These are phyloP conservation scores for Eimeria sp. DNA, from an alignment of 169 alveolate species.

Conservation along the genomic window DNA sequence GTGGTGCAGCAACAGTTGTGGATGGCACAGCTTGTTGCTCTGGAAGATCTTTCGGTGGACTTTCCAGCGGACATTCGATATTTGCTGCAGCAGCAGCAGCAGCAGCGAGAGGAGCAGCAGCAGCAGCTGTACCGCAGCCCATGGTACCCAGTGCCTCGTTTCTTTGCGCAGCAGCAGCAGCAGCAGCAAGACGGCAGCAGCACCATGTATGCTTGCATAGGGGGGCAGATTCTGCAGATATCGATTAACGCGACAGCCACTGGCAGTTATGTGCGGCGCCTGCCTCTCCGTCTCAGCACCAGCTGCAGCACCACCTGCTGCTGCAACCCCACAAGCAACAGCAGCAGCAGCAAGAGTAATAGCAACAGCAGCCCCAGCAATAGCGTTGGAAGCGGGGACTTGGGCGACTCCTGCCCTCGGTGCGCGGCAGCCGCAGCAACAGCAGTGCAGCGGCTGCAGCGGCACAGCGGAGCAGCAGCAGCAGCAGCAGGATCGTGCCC, in stretches of 20 bases:
- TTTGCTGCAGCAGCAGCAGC: conserved; percentile 74
- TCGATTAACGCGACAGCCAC: background rate
- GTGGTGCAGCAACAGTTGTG: conserved; percentile 65
- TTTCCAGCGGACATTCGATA: conserved; percentile 40
- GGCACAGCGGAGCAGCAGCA: conserved; percentile 30
- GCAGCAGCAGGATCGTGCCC: conserved; percentile 10
- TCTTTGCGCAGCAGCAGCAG: conserved; percentile 74
- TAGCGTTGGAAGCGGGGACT: background rate
- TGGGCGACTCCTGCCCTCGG: background rate
- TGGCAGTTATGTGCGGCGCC: conserved; percentile 24
- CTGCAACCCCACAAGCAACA: conserved; percentile 33
- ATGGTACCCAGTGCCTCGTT: conserved; percentile 52
- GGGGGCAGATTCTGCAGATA: conserved; percentile 61
- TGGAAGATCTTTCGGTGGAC: conserved; percentile 6
- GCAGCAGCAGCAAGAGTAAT: conserved; percentile 14
- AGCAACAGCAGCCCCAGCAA: conserved; percentile 10
- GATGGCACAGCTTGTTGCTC: conserved; percentile 55
- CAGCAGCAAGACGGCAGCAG: conserved; percentile 64
- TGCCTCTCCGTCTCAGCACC: conserved; percentile 60
- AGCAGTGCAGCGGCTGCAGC: conserved; percentile 68
- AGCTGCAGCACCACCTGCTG: conserved; percentile 57
- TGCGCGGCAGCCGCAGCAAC: background rate
- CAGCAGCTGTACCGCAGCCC: conserved; percentile 63
- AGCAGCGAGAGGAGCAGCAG: conserved; percentile 63
- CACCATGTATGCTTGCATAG: conserved; percentile 28